phyloP scores from a whole-genome alignment of 164 flowering plant genomes.

The Nymphaea colorata region DNA sequence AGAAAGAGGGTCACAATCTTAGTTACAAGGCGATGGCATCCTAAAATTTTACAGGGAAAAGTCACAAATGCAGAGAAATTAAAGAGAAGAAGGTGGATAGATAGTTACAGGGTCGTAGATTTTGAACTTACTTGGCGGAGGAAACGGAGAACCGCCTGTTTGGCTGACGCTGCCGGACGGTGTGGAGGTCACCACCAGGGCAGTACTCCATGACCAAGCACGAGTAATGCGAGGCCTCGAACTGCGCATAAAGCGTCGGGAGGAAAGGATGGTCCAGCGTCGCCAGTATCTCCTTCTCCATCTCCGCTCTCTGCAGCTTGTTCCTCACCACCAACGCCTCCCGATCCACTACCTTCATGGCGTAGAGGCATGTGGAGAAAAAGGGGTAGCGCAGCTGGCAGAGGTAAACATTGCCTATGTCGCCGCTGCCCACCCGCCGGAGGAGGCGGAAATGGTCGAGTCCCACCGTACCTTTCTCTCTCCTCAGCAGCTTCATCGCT shows the following conservation, averaged over 20 bases:
- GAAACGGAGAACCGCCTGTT: conserved; percentile 43
- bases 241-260: conserved; percentile 71
- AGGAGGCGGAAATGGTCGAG: conserved; percentile 61
- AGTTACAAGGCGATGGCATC: no score
- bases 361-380: conserved; percentile 27
- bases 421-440: conserved; percentile 66
- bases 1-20: no score
- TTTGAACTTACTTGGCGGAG: conserved; percentile 41
- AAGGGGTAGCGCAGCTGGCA: conserved; percentile 48
- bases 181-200: conserved; percentile 77
- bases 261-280: conserved; percentile 85
- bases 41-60: no score
- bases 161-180: conserved; percentile 52
- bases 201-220: conserved; percentile 89
- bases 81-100: no score
- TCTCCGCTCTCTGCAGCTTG: conserved; percentile 67
- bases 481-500: conserved; percentile 44
- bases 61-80: no score
- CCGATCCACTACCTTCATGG: conserved; percentile 87
- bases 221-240: conserved; percentile 75
- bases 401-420: conserved; percentile 68
- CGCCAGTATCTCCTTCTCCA: conserved; percentile 67
- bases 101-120: no score
- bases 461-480: conserved; percentile 30
- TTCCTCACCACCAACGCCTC: conserved; percentile 63